A percentile compares a stretch with the other conserved stretches of the same genome.
Evolutionary conservation across 2,329 filamentous ascomycete genomes (phyloP).

Genomic region (Corinectria fuckeliana): DNA sequence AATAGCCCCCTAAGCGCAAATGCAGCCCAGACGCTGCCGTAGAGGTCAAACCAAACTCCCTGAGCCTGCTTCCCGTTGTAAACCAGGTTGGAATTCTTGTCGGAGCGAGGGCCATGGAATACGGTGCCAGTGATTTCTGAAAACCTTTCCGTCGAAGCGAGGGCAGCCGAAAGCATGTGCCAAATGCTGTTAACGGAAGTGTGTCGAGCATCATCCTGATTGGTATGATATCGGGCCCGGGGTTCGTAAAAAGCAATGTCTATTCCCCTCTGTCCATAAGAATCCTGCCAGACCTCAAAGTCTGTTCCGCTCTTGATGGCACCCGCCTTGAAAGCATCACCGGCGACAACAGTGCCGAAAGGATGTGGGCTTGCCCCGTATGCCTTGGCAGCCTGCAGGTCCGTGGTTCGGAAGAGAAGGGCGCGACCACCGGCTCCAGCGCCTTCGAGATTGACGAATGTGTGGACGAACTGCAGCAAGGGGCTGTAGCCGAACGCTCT

Average conservation of each 20-base stretch:
- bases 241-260: constrained; percentile 93
- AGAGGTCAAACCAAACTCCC: constrained; percentile 94
- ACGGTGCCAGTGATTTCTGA: constrained; percentile 70
- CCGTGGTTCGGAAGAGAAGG: constrained; percentile 85
- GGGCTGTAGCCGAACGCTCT: constrained; percentile 84
- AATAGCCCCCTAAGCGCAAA: constrained; percentile 85
- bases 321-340: constrained; percentile 82
- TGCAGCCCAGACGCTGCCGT: constrained; percentile 79
- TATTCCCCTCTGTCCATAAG: constrained; percentile 82
- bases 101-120: constrained; percentile 67
- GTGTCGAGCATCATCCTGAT: constrained; percentile 84
- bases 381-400: constrained; percentile 81
- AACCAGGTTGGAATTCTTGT: constrained; percentile 64
- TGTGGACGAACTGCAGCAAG: constrained; percentile 78
- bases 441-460: constrained; percentile 94
- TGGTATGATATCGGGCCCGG: constrained; percentile 86
- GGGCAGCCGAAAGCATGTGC: constrained; percentile 91
- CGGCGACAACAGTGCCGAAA: constrained; percentile 82
- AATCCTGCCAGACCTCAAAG: constrained; percentile 80
- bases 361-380: constrained; percentile 77
- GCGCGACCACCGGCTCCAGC: constrained; percentile 91
- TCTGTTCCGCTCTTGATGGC: constrained; percentile 88
- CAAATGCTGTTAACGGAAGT: constrained; percentile 76
- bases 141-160: constrained; percentile 76
- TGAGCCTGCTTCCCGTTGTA: constrained; percentile 70